Conservation (phyloP, 2,329 filamentous ascomycete species). For the Leptographium wingfieldii region DNA sequence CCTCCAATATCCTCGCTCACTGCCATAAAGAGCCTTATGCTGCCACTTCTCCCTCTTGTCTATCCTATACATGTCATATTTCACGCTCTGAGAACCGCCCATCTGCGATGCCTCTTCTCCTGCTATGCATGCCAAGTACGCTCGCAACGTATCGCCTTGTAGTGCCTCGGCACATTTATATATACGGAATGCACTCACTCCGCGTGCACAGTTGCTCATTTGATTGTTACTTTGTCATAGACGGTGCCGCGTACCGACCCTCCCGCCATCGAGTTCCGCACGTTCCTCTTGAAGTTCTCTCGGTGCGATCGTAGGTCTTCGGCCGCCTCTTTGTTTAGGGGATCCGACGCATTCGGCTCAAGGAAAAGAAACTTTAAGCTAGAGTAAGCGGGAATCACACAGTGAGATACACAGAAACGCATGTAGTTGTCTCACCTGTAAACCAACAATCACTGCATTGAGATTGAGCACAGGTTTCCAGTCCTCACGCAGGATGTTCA, state of each 20-base stretch:
- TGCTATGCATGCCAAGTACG: background rate
- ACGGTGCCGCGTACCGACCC: slow-evolving; percentile 57
- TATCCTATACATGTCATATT: background rate
- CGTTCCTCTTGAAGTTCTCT: slow-evolving; percentile 85
- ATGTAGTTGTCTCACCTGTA: slow-evolving; percentile 51
- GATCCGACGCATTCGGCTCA: slow-evolving; percentile 92
- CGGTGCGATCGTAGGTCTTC: slow-evolving; percentile 79
- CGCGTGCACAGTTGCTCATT: background rate
- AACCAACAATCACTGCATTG: slow-evolving; percentile 92
- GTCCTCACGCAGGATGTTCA: slow-evolving; percentile 95
- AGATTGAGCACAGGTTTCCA: slow-evolving; percentile 98
- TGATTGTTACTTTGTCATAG: slow-evolving; percentile 67
- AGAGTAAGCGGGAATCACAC: slow-evolving; percentile 22
- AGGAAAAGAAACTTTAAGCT: slow-evolving; percentile 68
- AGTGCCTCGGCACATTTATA: background rate
- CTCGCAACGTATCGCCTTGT: background rate
- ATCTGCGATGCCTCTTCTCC: background rate
- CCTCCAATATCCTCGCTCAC: background rate
- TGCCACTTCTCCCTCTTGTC: background rate
- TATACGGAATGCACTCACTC: background rate
- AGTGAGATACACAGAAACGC: background rate
- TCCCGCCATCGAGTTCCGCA: slow-evolving; percentile 70
- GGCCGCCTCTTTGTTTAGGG: slow-evolving; percentile 96
- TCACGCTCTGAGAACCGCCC: background rate
- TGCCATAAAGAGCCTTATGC: background rate